Evolutionary conservation across 345 rosid genomes (phyloP).

Genomic region (Odontarrhena argentea): DNA sequence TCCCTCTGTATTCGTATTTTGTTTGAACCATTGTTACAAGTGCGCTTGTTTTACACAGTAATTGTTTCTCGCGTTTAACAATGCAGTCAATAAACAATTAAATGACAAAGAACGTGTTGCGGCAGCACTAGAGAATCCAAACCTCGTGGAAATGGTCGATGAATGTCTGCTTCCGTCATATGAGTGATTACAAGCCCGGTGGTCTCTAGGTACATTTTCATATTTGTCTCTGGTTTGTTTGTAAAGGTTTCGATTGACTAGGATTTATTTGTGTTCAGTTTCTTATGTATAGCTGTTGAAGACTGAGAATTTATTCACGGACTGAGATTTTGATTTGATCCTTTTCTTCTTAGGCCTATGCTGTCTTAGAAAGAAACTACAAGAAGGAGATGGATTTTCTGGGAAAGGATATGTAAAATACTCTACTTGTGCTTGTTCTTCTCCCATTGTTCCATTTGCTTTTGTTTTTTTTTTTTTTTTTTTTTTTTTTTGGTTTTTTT

Average conservation of each 20-base stretch:
- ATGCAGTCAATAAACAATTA: conserved; percentile 89
- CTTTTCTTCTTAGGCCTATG: background rate
- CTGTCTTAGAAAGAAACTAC: background rate
- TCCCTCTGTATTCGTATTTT: background rate
- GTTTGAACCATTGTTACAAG: background rate
- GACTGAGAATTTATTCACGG: background rate
- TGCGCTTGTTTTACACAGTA: background rate
- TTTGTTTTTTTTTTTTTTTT: no score
- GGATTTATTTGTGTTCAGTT: conserved; percentile 16
- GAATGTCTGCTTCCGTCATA: conserved; percentile 75
- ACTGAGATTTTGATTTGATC: background rate
- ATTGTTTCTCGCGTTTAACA: background rate
- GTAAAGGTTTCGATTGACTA: conserved; percentile 12
- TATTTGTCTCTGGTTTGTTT: conserved; percentile 10
- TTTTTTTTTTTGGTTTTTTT: no score
- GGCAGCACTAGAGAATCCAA: conserved; percentile 92
- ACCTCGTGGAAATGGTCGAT: conserved; percentile 85
- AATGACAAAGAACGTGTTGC: conserved; percentile 95
- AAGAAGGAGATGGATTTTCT: background rate
- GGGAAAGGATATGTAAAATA: background rate
- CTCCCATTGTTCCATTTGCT: background rate
- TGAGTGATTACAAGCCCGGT: conserved; percentile 43
- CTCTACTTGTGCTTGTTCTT: background rate
- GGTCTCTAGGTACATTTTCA: conserved; percentile 9
- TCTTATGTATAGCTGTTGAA: background rate